Conservation (phyloP, 2,329 filamentous ascomycete genomes). For the Parafenestella ontariensis region DNA sequence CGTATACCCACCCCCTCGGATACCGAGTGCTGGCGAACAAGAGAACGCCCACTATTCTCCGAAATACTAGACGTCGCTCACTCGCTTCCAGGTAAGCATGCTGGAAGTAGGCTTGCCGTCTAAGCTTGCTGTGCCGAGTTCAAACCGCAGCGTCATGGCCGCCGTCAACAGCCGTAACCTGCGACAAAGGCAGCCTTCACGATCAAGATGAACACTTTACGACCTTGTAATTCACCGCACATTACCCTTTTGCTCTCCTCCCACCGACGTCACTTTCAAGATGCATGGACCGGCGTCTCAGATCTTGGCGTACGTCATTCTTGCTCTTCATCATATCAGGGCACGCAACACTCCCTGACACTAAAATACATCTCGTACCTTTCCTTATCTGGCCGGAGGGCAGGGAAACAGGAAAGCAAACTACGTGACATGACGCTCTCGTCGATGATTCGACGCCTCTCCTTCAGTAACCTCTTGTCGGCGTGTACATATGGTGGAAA, state of each 20-base stretch:
- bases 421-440: conserved; percentile 23
- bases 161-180: conserved; percentile 7
- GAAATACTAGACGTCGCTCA: conserved; percentile 37
- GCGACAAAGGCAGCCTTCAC: conserved; percentile 9
- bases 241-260: conserved; percentile 30
- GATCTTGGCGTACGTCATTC: conserved; percentile 38
- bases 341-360: conserved; percentile 12
- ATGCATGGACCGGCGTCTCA: conserved; percentile 37
- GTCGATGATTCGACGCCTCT: conserved; percentile 22
- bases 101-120: conserved; percentile 25
- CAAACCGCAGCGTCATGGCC: conserved; percentile 16
- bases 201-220: conserved; percentile 21
- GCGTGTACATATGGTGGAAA: conserved; percentile 30
- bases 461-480: conserved; percentile 25
- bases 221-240: conserved; percentile 39
- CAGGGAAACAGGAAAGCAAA: conserved; percentile 11
- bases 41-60: conserved; percentile 36
- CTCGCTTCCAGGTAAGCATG: conserved; percentile 37
- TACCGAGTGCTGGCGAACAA: conserved; percentile 32
- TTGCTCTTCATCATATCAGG: conserved; percentile 21
- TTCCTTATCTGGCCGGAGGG: conserved; percentile 17
- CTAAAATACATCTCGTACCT: conserved; percentile 21
- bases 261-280: conserved; percentile 23
- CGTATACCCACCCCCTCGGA: conserved; percentile 37
- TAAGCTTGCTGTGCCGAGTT: conserved; percentile 8